A percentile compares a stretch with the other conserved stretches of the same genome.
Evolutionary conservation across 148 eudicot species (phyloP).

Genomic region (Mesembryanthemum crystallinum): DNA sequence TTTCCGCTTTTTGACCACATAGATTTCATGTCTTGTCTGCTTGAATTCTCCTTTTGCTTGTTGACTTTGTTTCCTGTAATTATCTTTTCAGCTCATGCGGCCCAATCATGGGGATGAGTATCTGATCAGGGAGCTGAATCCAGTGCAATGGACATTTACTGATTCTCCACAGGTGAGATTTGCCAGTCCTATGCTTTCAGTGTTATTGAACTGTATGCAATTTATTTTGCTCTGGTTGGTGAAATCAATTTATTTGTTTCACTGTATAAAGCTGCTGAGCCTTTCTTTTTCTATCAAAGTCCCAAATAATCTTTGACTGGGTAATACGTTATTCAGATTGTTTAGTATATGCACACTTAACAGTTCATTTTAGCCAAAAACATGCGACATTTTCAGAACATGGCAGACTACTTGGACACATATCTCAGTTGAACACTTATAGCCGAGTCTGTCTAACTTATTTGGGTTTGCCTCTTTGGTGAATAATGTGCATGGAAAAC

Average conservation of each 20-base stretch:
- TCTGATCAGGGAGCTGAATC: conserved; percentile 58
- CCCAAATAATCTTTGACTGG: neutral
- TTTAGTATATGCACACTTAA: no score
- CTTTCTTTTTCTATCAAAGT: neutral
- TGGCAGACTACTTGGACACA: no score
- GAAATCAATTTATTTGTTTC: neutral
- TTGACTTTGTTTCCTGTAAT: conserved; percentile 4
- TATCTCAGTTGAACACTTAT: no score
- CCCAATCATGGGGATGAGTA: conserved; percentile 70
- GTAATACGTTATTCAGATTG: no score
- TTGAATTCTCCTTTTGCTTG: conserved; percentile 6
- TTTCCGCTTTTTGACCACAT: neutral
- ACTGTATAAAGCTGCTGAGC: neutral
- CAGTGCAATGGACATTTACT: conserved; percentile 57
- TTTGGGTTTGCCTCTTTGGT: no score
- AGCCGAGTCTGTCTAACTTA: no score
- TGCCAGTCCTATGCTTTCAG: neutral
- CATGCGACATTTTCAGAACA: no score
- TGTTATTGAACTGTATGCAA: neutral
- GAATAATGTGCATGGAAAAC: neutral
- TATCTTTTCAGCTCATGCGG: conserved; percentile 64
- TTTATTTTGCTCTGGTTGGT: neutral
- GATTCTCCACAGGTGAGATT: conserved; percentile 59
- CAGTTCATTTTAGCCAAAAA: no score
- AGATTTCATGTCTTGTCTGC: neutral